Conservation (phyloP, 257 asterid species). For the Lycium ferocissimum region DNA sequence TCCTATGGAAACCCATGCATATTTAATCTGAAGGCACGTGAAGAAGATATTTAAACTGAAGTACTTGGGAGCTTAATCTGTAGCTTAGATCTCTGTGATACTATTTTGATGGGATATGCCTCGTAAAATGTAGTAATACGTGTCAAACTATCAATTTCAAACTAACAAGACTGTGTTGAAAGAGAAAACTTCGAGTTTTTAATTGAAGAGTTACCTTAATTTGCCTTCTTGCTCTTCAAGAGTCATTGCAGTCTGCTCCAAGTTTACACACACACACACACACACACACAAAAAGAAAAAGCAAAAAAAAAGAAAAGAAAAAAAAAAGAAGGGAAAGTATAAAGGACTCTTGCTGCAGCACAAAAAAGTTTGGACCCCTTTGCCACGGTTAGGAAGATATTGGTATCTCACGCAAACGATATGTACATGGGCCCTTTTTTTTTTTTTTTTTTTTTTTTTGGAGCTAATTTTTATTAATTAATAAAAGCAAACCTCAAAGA, state of each 20-base stretch:
- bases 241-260: neutral
- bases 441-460: no score
- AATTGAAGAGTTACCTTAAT: neutral
- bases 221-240: neutral
- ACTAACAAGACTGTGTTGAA: neutral
- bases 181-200: neutral
- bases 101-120: neutral
- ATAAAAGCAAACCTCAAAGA: no score
- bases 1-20: slow-evolving; percentile 11
- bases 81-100: neutral
- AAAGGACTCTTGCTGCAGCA: no score
- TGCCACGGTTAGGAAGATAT: neutral
- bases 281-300: no score
- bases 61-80: neutral
- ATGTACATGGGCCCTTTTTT: neutral
- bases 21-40: neutral
- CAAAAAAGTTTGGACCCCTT: neutral
- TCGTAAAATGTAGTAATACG: neutral
- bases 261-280: neutral
- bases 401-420: neutral
- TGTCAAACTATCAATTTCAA: neutral
- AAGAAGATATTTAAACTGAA: neutral
- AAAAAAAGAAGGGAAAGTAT: no score
- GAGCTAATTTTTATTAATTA: no score
- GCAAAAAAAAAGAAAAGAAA: no score